Base-by-base conservation (phyloP, 2,329 filamentous ascomycete species). In the Purpureocillium takamizusanense region DNA sequence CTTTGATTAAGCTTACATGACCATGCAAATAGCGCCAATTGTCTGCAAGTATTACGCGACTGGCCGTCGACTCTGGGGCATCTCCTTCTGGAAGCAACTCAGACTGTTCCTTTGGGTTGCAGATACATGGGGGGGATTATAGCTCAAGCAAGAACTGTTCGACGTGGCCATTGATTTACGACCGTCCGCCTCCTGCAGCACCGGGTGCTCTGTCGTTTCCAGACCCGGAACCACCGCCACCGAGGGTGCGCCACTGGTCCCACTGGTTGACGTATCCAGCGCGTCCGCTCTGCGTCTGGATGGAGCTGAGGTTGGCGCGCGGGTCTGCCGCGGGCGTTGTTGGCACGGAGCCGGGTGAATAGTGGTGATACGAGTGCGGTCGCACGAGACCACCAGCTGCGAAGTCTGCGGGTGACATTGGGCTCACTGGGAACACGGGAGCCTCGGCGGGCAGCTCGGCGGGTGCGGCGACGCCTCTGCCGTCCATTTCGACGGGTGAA, bases 201-300 rank as follows among this genome's bases (percentile, higher is more conserved):
- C 28, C 28, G 28, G 12, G 7, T 5, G 28, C 13, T 30, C 28
- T 29, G 12, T 13, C 33, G 6, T 10, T 21, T 10, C 8, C 27
- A 14, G 14, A n/a, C 21, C 10, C 28, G 28, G 14, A 16, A 28
- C 27, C 33, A 9, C 17, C 23, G 30, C 11, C 14, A 23, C 35
- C 42, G 3, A 41, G 31, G 13, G 37, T 37, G 11, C 31, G 25
- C 41, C 41, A 63, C 37, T 61, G 55, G 38, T 59, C 56, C 60
- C 60, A 63, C 37, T 63, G 56, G 39, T 62, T 63, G 36, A 63
- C 51, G 40, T 60, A 61, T 13, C 48, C 40, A 33, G 45, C 53
- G 34, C 43, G 53, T 33, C 49, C 54, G 40, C 39, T 50, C 37
- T 58, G 52, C n/a, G 47, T 44, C n/a, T 47, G 41, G 13, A 56